phyloP scores from a whole-genome alignment of 1,139 yeast genomes.

The Saccharomyces pastorianus region DNA sequence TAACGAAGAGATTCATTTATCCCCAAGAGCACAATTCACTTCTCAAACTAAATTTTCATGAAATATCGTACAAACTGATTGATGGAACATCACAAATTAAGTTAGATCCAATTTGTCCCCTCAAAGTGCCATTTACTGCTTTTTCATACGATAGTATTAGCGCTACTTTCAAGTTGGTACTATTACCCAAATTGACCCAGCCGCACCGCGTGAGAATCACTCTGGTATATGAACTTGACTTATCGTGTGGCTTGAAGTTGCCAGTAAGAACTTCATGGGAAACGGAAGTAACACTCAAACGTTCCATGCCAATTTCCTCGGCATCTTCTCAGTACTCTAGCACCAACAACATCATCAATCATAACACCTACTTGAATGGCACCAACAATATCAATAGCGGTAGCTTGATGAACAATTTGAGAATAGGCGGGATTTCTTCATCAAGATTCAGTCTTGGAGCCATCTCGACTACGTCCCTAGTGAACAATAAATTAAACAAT shows the following conservation, averaged over 20 bases:
- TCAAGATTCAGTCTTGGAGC: slow-evolving; percentile 10
- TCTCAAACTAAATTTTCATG: slow-evolving; percentile 12
- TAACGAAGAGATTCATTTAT: slow-evolving; percentile 11
- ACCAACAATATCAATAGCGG: background rate
- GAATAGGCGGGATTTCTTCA: slow-evolving; percentile 1
- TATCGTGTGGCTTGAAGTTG: slow-evolving; percentile 6
- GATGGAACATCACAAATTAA: slow-evolving; percentile 17
- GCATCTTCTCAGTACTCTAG: slow-evolving; percentile 10
- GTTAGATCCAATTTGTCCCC: slow-evolving; percentile 22
- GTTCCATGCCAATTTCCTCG: slow-evolving; percentile 9
- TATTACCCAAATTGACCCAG: slow-evolving; percentile 7
- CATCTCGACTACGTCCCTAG: slow-evolving; percentile 14
- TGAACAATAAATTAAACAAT: slow-evolving; percentile 18
- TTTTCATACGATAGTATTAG: slow-evolving; percentile 25
- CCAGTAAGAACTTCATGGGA: slow-evolving; percentile 29
- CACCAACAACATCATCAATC: background rate
- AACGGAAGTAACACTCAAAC: slow-evolving; percentile 27
- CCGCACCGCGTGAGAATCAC: slow-evolving; percentile 25
- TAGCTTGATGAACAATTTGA: background rate
- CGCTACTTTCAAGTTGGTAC: slow-evolving; percentile 23
- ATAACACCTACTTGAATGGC: background rate
- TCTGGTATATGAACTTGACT: slow-evolving; percentile 16
- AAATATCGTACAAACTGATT: slow-evolving; percentile 19
- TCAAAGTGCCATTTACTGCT: slow-evolving; percentile 19
- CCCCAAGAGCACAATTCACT: background rate